Conservation (phyloP, 2,329 filamentous ascomycete genomes). For the Hypocrella siamensis region DNA sequence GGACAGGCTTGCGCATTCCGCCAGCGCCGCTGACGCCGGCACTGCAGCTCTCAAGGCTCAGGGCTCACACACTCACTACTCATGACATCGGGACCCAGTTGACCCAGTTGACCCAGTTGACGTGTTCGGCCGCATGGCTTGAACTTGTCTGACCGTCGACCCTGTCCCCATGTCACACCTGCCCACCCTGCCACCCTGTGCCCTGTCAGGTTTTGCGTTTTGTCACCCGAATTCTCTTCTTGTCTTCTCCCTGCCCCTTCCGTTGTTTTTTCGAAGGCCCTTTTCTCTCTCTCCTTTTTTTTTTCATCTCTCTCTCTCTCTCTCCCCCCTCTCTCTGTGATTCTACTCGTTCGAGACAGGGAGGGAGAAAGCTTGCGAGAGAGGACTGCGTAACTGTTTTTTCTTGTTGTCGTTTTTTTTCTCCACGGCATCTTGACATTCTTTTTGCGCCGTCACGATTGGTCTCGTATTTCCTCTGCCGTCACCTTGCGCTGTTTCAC, state of each 20-base stretch:
- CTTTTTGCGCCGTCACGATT: background rate
- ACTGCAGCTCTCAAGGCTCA: too few species aligned
- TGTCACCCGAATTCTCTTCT: background rate
- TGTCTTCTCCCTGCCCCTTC: background rate
- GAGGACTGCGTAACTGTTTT: background rate
- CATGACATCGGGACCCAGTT: too few species aligned
- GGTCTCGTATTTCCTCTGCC: background rate
- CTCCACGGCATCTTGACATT: background rate
- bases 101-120: too few species aligned
- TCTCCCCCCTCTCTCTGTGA: background rate
- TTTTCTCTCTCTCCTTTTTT: background rate
- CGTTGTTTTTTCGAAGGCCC: background rate
- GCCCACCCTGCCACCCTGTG: background rate
- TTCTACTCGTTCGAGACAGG: too few species aligned
- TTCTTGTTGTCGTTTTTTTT: background rate
- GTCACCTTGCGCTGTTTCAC: too few species aligned
- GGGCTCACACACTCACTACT: too few species aligned
- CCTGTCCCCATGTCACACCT: background rate
- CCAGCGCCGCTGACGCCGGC: too few species aligned
- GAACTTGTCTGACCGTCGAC: too few species aligned
- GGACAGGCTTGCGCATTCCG: too few species aligned
- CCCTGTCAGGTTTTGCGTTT: background rate
- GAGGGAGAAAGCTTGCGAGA: too few species aligned
- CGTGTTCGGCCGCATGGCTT: too few species aligned
- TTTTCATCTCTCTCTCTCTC: background rate